These are phyloP conservation scores for Pestalotiopsis sp. DNA, from an alignment of 2,329 filamentous ascomycete genomes.

Conservation along the genomic window DNA sequence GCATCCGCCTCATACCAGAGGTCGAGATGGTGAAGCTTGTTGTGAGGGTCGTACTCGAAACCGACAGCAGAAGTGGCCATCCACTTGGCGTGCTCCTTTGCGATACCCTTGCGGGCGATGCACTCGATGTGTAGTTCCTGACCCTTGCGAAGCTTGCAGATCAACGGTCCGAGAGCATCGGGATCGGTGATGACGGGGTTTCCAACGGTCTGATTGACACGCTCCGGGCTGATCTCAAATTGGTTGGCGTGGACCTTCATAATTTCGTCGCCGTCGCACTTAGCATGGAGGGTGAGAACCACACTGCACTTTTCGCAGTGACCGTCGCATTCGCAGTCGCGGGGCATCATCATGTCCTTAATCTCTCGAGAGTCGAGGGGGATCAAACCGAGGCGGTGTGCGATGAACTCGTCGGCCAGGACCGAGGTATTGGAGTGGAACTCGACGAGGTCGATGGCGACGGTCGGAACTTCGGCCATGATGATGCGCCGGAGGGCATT, in stretches of 20 bases:
- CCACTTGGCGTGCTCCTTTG: conserved; percentile 99
- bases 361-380: conserved; percentile 85
- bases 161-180: conserved; percentile 79
- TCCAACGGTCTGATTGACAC: conserved; percentile 76
- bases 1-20: conserved; percentile 93
- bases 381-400: conserved; percentile 87
- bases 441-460: conserved; percentile 94
- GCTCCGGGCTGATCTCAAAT: conserved; percentile 71
- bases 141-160: conserved; percentile 86
- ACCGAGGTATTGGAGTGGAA: conserved; percentile 94
- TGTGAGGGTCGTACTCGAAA: conserved; percentile 98
- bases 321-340: conserved; percentile 95
- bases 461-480: conserved; percentile 90
- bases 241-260: conserved; percentile 96
- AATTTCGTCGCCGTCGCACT: conserved; percentile 82
- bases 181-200: conserved; percentile 83
- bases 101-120: conserved; percentile 97
- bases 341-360: conserved; percentile 81
- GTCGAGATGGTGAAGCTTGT: conserved; percentile 89
- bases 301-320: conserved; percentile 93
- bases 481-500: conserved; percentile 91
- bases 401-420: conserved; percentile 92
- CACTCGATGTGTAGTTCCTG: conserved; percentile 91
- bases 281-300: conserved; percentile 80
- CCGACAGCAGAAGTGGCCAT: conserved; percentile 88